Conservation (phyloP, 2,329 filamentous ascomycete genomes). For the Verticillium zaregamsianum region DNA sequence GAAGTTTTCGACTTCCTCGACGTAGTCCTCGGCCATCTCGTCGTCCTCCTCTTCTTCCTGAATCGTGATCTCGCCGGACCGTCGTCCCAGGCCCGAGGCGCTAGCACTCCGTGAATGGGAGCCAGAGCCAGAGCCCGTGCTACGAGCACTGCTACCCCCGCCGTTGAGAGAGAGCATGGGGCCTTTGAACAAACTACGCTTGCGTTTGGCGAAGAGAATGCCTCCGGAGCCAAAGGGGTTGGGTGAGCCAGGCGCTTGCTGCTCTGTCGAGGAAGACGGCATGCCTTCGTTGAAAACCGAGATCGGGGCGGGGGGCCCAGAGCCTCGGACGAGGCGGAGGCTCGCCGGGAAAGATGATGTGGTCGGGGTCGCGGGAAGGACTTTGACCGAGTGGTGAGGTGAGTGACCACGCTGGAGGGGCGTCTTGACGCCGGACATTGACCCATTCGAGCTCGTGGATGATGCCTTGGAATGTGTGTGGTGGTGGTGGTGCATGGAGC, state of each 20-base stretch:
- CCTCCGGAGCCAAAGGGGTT: constrained; percentile 55
- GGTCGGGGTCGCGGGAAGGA: constrained; percentile 87
- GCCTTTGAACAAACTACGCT: constrained; percentile 78
- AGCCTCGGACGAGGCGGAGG: constrained; percentile 72
- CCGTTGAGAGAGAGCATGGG: constrained; percentile 58
- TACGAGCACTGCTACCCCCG: constrained; percentile 30
- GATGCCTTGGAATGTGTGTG: constrained; percentile 92
- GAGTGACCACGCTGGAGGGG: constrained; percentile 62
- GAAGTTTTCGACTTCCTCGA: constrained; percentile 58
- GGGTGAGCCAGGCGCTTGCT: constrained; percentile 46
- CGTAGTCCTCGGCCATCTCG: constrained; percentile 39
- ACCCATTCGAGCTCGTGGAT: constrained; percentile 80
- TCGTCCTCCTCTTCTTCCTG: constrained; percentile 56
- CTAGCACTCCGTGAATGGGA: constrained; percentile 57
- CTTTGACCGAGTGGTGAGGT: constrained; percentile 88
- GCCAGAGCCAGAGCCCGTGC: constrained; percentile 28
- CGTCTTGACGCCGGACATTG: constrained; percentile 64
- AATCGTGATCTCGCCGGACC: constrained; percentile 72
- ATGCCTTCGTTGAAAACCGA: constrained; percentile 56
- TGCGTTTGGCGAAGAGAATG: constrained; percentile 76
- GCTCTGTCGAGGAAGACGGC: constrained; percentile 27
- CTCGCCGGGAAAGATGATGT: constrained; percentile 73
- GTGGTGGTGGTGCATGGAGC: constrained; percentile 82
- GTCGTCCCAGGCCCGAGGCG: constrained; percentile 57
- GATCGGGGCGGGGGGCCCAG: constrained; percentile 45